These are phyloP conservation scores for Cryptosporidium meleagridis DNA, from an alignment of 169 alveolate genomes.

Conservation along the genomic window DNA sequence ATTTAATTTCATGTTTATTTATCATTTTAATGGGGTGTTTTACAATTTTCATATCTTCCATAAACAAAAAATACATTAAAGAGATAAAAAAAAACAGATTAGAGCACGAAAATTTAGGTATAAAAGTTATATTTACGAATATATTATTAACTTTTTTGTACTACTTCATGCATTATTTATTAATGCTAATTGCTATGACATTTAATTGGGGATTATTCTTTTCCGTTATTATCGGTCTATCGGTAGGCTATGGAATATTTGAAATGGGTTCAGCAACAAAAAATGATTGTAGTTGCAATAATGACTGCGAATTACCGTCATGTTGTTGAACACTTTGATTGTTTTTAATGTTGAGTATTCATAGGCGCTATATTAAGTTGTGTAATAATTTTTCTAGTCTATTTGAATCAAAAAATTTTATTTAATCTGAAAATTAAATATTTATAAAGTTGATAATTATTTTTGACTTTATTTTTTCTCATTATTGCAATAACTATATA, in stretches of 20 bases:
- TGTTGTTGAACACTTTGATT: conserved; percentile 9
- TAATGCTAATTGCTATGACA: conserved; percentile 69
- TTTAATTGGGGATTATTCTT: conserved; percentile 67
- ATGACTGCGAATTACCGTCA: conserved; percentile 31
- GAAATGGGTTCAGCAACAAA: conserved; percentile 8
- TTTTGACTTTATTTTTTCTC: background rate
- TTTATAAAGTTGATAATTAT: background rate
- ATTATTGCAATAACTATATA: background rate
- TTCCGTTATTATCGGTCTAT: conserved; percentile 52
- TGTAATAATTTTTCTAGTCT: background rate
- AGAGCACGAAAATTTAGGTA: background rate
- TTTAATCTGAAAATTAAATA: background rate
- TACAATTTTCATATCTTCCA: conserved; percentile 36
- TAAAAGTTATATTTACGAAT: background rate
- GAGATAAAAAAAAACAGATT: background rate
- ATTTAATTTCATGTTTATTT: conserved; percentile 34
- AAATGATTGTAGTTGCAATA: conserved; percentile 8
- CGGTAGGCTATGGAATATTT: conserved; percentile 54
- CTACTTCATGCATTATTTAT: conserved; percentile 40
- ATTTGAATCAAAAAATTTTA: background rate
- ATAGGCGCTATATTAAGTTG: conserved; percentile 17
- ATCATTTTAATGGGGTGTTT: conserved; percentile 50
- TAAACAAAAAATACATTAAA: conserved; percentile 35
- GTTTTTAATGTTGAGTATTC: conserved; percentile 1
- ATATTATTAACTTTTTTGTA: background rate